Evolutionary conservation across 2,329 filamentous ascomycete species (phyloP).

Genomic region (Neurospora sp.): DNA sequence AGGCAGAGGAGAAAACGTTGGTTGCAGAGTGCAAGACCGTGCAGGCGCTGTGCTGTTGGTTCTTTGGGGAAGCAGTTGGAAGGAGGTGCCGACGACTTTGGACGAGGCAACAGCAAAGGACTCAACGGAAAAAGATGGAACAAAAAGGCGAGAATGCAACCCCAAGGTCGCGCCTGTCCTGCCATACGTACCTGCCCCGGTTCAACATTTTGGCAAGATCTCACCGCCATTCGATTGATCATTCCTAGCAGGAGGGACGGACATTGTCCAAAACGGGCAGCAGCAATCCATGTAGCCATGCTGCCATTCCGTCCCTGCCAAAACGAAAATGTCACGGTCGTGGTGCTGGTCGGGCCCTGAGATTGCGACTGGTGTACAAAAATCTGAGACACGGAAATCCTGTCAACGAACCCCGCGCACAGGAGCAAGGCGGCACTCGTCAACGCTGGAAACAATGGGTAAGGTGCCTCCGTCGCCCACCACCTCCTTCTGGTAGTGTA

Average conservation of each 20-base stretch:
- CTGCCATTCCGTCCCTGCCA: neutral
- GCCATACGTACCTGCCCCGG: neutral
- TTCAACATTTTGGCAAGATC: neutral
- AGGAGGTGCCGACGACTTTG: neutral
- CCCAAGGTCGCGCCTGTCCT: neutral
- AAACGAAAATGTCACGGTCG: neutral
- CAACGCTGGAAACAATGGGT: too few relatives aligned
- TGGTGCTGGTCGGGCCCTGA: neutral
- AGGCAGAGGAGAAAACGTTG: neutral
- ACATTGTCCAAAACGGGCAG: neutral
- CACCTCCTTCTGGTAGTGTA: neutral
- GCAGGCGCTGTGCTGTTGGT: neutral
- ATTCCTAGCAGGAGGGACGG: neutral
- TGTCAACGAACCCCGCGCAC: neutral
- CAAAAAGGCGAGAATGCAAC: neutral
- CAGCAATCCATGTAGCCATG: neutral
- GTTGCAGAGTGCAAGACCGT: neutral
- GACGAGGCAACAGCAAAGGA: neutral
- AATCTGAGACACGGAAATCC: neutral
- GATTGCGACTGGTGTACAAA: neutral
- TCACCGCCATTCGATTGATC: neutral
- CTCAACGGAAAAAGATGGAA: neutral
- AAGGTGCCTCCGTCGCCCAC: neutral
- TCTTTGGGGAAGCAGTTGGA: neutral
- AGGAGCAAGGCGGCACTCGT: neutral